A percentile compares a stretch with the other conserved stretches of the same genome.
Conservation (phyloP, 1,139 yeast species). For the Tardiomyces blankii region DNA sequence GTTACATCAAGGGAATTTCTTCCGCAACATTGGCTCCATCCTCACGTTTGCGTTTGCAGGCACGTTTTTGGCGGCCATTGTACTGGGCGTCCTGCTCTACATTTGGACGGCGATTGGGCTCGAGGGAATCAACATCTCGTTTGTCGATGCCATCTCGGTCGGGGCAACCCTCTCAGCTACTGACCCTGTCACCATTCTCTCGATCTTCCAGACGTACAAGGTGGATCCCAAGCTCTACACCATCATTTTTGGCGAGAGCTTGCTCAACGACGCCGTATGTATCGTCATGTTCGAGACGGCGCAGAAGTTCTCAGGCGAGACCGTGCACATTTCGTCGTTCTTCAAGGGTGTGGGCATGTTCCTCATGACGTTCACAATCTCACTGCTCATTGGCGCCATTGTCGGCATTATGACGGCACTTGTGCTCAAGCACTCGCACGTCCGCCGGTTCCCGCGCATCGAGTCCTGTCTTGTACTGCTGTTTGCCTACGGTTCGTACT, state of each 20-base stretch:
- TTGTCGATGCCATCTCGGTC: slow-evolving; percentile 92
- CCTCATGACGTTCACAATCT: slow-evolving; percentile 84
- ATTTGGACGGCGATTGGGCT: slow-evolving; percentile 88
- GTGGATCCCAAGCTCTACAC: slow-evolving; percentile 97
- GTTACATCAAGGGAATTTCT: slow-evolving; percentile 89
- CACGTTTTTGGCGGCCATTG: slow-evolving; percentile 83
- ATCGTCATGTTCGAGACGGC: slow-evolving; percentile 99
- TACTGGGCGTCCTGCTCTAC: slow-evolving; percentile 72
- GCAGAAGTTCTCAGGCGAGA: slow-evolving; percentile 87
- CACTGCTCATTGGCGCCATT: slow-evolving; percentile 81
- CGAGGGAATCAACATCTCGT: slow-evolving; percentile 78
- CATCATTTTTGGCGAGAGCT: slow-evolving; percentile 91
- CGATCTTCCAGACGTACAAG: slow-evolving; percentile 93
- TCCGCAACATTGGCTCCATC: slow-evolving; percentile 83
- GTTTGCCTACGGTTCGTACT: slow-evolving; percentile 92
- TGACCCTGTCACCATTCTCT: slow-evolving; percentile 93
- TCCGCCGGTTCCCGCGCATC: slow-evolving; percentile 88
- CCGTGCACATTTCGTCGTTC: slow-evolving; percentile 60
- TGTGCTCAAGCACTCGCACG: slow-evolving; percentile 81
- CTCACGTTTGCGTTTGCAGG: slow-evolving; percentile 96
- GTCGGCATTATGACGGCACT: slow-evolving; percentile 86
- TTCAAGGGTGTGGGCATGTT: slow-evolving; percentile 94
- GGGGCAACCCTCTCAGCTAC: slow-evolving; percentile 98
- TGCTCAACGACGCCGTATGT: slow-evolving; percentile 93
- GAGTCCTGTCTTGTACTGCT: slow-evolving; percentile 87